These are phyloP conservation scores for Aspergillus sclerotioniger DNA, from an alignment of 495 filamentous ascomycete species.

Conservation along the genomic window DNA sequence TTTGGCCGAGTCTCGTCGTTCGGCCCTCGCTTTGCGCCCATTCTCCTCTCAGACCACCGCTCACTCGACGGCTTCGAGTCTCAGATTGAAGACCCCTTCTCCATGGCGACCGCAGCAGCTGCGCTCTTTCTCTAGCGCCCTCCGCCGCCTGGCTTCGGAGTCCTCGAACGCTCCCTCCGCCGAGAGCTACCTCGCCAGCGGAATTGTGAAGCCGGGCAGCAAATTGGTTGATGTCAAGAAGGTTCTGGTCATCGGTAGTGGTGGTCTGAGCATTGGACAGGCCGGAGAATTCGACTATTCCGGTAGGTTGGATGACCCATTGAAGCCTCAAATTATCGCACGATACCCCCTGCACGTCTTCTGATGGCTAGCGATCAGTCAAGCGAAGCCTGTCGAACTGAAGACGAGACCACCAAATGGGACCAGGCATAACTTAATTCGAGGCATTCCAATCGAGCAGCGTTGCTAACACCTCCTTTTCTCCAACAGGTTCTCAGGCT, in stretches of 20 bases:
- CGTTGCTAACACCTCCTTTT: conserved; percentile 16
- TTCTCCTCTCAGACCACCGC: conserved; percentile 40
- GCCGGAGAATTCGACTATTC: conserved; percentile 98
- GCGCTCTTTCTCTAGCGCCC: conserved; percentile 44
- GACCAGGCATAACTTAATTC: neutral
- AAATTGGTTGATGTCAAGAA: conserved; percentile 91
- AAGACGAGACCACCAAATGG: neutral
- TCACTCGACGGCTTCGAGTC: conserved; percentile 34
- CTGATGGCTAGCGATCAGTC: neutral
- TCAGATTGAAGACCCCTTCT: conserved; percentile 40
- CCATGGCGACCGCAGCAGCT: conserved; percentile 44
- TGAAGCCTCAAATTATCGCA: neutral
- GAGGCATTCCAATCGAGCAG: neutral
- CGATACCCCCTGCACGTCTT: neutral
- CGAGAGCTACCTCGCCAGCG: conserved; percentile 84
- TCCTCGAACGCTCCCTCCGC: conserved; percentile 73
- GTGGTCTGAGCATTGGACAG: conserved; percentile 93
- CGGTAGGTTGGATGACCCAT: conserved; percentile 48
- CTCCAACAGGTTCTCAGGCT: conserved; percentile 75
- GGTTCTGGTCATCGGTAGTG: conserved; percentile 88
- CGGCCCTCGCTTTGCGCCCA: conserved; percentile 40
- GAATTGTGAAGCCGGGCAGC: conserved; percentile 68
- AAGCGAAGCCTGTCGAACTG: neutral
- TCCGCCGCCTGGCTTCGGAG: conserved; percentile 38
- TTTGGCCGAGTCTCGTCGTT: conserved; percentile 39